Percentiles rank a stretch among this genome's conserved stretches.
phyloP scores from a whole-genome alignment of 192 early-diverging fungal species.

The Phlyctochytrium arcticum region DNA sequence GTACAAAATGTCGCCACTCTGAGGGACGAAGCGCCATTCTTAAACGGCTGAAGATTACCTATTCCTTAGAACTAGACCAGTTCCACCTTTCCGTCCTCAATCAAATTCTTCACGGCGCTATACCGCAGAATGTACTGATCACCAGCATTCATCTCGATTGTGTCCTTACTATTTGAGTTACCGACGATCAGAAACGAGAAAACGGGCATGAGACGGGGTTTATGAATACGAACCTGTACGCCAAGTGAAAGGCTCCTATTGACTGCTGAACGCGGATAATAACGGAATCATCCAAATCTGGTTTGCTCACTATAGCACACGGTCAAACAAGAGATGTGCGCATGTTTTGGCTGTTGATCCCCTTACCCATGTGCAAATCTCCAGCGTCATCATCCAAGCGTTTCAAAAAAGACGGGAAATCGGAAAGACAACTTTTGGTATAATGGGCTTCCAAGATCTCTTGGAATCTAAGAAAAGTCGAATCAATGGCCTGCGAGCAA shows the following conservation, averaged over 20 bases:
- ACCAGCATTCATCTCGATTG: conserved; percentile 25
- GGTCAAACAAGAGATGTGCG: not conserved
- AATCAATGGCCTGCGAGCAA: not conserved
- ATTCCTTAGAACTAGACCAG: conserved; percentile 37
- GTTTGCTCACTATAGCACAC: conserved; percentile 23
- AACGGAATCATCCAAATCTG: conserved; percentile 59
- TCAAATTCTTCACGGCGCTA: conserved; percentile 33
- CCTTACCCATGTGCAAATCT: conserved; percentile 27
- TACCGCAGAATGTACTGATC: conserved; percentile 59
- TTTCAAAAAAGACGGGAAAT: conserved; percentile 47
- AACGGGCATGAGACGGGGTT: not conserved
- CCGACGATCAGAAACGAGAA: not conserved
- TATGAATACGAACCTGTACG: not conserved
- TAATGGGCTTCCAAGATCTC: conserved; percentile 46
- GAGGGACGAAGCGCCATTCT: too few species aligned
- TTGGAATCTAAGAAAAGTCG: conserved; percentile 38
- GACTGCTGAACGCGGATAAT: conserved; percentile 50
- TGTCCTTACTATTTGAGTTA: conserved; percentile 22
- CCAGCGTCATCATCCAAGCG: conserved; percentile 39
- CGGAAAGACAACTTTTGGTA: conserved; percentile 43
- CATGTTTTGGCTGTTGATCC: not conserved
- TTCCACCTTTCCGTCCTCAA: conserved; percentile 44
- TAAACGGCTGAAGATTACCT: too few species aligned
- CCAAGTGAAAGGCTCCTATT: conserved; percentile 51
- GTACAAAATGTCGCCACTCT: too few species aligned